Conservation (phyloP, 2,329 filamentous ascomycete species). For the Fusarium sp. region DNA sequence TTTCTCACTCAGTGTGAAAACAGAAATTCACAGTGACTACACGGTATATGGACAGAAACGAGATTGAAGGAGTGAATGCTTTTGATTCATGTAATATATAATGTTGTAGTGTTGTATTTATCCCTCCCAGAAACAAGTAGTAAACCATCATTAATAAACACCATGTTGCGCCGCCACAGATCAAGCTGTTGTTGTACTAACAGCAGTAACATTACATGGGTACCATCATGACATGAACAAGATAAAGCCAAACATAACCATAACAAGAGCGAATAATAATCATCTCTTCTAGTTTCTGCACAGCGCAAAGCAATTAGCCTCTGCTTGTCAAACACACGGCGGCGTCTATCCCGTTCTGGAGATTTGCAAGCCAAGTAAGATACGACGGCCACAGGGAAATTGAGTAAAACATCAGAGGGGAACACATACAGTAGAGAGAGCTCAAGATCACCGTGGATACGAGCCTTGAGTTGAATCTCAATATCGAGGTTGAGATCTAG, state of each 20-base stretch:
- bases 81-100: conserved; percentile 6
- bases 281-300: conserved; percentile 35
- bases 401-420: background rate
- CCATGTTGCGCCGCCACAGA: conserved; percentile 34
- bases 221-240: conserved; percentile 32
- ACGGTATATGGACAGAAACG: background rate
- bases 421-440: conserved; percentile 73
- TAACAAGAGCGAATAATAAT: background rate
- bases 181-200: conserved; percentile 8
- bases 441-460: conserved; percentile 86
- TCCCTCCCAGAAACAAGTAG: conserved; percentile 23
- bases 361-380: conserved; percentile 46
- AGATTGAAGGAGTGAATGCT: conserved; percentile 4
- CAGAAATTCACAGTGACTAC: background rate
- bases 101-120: conserved; percentile 16
- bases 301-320: conserved; percentile 43
- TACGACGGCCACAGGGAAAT: conserved; percentile 29
- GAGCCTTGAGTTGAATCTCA: conserved; percentile 87
- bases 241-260: background rate
- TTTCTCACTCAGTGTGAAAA: conserved; percentile 1
- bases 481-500: conserved; percentile 86
- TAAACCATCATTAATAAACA: conserved; percentile 29
- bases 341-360: conserved; percentile 45
- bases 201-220: conserved; percentile 38
- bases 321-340: conserved; percentile 31